Percentiles rank a stretch among this genome's conserved stretches.
phyloP scores from a whole-genome alignment of 225 moss, liverwort and hornwort species.

The Takakia lepidozioides region DNA sequence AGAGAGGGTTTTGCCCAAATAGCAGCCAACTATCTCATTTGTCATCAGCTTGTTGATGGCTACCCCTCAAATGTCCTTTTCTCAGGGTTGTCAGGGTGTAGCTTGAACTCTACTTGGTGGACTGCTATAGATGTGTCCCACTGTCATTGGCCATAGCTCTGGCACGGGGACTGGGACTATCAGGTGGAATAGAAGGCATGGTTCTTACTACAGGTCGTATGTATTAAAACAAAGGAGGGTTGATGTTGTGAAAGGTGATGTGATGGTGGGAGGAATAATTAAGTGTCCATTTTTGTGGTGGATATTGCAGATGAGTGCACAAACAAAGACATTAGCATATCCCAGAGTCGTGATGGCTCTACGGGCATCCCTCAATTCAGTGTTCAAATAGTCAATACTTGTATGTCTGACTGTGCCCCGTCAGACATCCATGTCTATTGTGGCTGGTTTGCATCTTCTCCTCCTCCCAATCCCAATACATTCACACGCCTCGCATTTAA shows the following conservation, averaged over 20 bases:
- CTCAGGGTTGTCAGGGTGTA: background rate
- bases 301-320: constrained; percentile 49
- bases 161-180: background rate
- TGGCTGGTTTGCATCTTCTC: too few species aligned
- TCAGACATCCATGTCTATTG: too few species aligned
- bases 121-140: background rate
- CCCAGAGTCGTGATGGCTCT: constrained; percentile 52
- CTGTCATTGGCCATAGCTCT: background rate
- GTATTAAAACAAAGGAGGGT: background rate
- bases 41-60: background rate
- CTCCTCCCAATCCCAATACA: too few species aligned
- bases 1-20: too few species aligned
- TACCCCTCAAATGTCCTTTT: background rate
- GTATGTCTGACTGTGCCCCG: too few species aligned
- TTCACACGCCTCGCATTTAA: too few species aligned
- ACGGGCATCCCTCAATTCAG: constrained; percentile 48
- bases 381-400: too few species aligned
- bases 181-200: too few species aligned
- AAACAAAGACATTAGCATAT: constrained; percentile 62
- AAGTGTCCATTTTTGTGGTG: constrained; percentile 21
- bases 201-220: background rate
- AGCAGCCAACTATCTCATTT: background rate
- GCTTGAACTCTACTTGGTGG: background rate
- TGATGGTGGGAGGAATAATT: constrained; percentile 20
- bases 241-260: too few species aligned